These are phyloP conservation scores for Anisogramma anomala DNA, from an alignment of 2,329 filamentous ascomycete species.

Conservation along the genomic window DNA sequence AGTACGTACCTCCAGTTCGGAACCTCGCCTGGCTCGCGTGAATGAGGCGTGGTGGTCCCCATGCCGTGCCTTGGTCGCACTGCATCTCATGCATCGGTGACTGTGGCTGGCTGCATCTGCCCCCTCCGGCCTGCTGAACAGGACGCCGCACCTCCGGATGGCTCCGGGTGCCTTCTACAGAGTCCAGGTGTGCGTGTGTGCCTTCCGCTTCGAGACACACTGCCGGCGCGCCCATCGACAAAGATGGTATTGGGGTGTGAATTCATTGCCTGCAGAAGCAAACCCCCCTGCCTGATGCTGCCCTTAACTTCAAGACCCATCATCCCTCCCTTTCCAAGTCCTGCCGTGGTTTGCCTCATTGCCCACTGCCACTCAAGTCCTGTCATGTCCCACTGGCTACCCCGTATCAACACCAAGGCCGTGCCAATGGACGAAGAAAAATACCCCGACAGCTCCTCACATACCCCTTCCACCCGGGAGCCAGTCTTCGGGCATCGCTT, in stretches of 20 bases:
- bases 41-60: no score
- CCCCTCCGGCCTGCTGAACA: neutral
- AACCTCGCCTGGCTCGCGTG: no score
- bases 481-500: slow-evolving; percentile 2
- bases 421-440: slow-evolving; percentile 4
- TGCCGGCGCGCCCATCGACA: slow-evolving; percentile 4
- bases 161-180: no score
- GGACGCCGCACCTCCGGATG: neutral
- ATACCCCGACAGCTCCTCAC: no score
- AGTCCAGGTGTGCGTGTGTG: no score
- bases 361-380: neutral
- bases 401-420: neutral
- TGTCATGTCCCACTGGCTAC: neutral
- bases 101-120: slow-evolving; percentile 1
- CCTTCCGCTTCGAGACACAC: slow-evolving; percentile 1
- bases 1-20: neutral
- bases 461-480: neutral
- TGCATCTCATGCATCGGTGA: neutral
- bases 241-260: no score
- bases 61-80: neutral
- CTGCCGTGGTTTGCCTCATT: no score
- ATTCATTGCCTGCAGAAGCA: no score
- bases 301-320: slow-evolving; percentile 2
- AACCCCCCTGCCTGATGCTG: slow-evolving; percentile 4
- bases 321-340: slow-evolving; percentile 5